Evolutionary conservation across 2,329 filamentous ascomycete species (phyloP).

Genomic region (Talaromyces funiculosus): DNA sequence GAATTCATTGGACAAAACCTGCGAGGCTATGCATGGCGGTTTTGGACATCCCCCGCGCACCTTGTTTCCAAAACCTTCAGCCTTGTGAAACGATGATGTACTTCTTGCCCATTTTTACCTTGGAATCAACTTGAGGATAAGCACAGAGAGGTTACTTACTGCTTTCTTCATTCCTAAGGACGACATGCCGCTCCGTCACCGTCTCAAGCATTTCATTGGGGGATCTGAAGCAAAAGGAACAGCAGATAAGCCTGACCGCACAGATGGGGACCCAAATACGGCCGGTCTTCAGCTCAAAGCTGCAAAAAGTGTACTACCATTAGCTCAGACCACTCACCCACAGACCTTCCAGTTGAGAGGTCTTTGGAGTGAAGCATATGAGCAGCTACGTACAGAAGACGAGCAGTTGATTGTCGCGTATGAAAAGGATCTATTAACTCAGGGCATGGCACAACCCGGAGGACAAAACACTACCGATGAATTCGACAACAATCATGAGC

Average conservation of each 20-base stretch:
- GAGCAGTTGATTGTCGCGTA: neutral
- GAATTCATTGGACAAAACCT: too few relatives aligned
- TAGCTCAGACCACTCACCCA: neutral
- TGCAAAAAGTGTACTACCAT: neutral
- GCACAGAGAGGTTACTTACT: neutral
- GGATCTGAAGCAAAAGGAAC: neutral
- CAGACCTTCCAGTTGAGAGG: neutral
- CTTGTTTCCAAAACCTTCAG: too few relatives aligned
- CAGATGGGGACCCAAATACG: neutral
- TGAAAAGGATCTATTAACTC: neutral
- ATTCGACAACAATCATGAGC: neutral
- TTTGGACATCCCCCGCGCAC: too few relatives aligned
- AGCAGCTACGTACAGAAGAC: neutral
- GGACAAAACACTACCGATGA: neutral
- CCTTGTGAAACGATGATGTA: too few relatives aligned
- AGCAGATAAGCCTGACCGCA: neutral
- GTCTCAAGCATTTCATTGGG: neutral
- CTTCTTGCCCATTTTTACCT: neutral
- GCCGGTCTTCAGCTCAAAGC: neutral
- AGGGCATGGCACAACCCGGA: neutral
- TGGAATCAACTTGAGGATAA: neutral
- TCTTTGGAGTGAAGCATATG: neutral
- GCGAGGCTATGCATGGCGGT: too few relatives aligned
- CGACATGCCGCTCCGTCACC: neutral
- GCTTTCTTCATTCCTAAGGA: neutral